Conservation (phyloP, 192 early-diverging fungal species). For the Allomyces macrogynus region DNA sequence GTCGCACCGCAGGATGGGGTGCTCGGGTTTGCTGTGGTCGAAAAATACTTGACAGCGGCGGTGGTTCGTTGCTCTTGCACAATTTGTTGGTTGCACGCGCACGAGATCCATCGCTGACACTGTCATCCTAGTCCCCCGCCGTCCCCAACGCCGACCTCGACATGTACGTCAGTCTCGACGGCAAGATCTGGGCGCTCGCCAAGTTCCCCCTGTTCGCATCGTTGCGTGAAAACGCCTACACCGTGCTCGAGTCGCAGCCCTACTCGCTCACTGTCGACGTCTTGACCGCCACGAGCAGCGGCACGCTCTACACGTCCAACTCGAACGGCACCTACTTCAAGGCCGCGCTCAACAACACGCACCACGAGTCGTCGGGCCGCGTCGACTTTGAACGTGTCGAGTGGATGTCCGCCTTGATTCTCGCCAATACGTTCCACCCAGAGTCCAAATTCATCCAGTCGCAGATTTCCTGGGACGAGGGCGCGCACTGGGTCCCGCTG, state of each 20-base stretch:
- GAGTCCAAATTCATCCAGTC: slow-evolving; percentile 38
- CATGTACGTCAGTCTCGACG: slow-evolving; percentile 13
- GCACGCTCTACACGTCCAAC: slow-evolving; percentile 64
- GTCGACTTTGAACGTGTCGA: slow-evolving; percentile 85
- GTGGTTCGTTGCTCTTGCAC: no score
- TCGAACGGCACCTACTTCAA: slow-evolving; percentile 76
- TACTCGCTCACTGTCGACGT: slow-evolving; percentile 61
- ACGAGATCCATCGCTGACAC: no score
- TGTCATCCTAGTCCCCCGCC: not conserved
- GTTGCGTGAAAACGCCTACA: slow-evolving; percentile 49
- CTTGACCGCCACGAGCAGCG: slow-evolving; percentile 24
- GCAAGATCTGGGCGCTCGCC: slow-evolving; percentile 15
- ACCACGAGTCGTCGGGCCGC: slow-evolving; percentile 46
- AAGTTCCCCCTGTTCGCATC: slow-evolving; percentile 26
- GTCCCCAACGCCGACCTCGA: slow-evolving; percentile 6
- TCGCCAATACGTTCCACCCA: slow-evolving; percentile 58
- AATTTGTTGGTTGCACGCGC: no score
- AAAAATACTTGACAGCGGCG: slow-evolving; percentile 49
- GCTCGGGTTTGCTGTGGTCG: slow-evolving; percentile 46
- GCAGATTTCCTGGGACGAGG: slow-evolving; percentile 73
- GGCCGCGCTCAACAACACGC: slow-evolving; percentile 54
- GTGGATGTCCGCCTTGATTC: slow-evolving; percentile 55
- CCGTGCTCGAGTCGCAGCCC: slow-evolving; percentile 60
- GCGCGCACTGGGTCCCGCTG: slow-evolving; percentile 51
- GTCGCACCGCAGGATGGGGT: slow-evolving; percentile 39